These are phyloP conservation scores for Hanseniaspora osmophila DNA, from an alignment of 805 yeast species.

Conservation along the genomic window DNA sequence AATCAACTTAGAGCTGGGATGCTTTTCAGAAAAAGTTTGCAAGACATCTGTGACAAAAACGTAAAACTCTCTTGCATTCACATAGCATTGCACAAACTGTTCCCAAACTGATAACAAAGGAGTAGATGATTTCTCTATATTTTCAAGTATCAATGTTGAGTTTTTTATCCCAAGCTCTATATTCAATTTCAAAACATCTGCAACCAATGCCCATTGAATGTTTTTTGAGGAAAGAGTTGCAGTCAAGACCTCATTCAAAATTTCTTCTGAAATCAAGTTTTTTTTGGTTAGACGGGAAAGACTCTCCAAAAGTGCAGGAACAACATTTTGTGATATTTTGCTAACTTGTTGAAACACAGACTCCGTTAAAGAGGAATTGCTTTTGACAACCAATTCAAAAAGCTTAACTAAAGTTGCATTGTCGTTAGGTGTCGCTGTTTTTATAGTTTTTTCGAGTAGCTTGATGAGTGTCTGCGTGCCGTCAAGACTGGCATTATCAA, in stretches of 20 bases:
- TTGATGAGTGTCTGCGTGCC: neutral
- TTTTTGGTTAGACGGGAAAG: conserved; percentile 31
- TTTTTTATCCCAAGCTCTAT: conserved; percentile 42
- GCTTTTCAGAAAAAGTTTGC: conserved; percentile 17
- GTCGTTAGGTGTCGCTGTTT: neutral
- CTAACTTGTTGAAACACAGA: conserved; percentile 31
- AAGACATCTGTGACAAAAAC: conserved; percentile 33
- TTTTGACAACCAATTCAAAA: neutral
- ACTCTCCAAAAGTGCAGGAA: conserved; percentile 31
- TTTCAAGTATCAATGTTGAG: conserved; percentile 22
- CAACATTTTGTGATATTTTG: conserved; percentile 23
- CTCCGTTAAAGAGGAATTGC: conserved; percentile 13
- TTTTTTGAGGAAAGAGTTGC: conserved; percentile 7
- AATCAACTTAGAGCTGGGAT: conserved; percentile 9
- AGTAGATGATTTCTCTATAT: conserved; percentile 3
- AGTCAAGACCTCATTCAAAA: conserved; percentile 24
- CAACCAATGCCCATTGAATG: conserved; percentile 33
- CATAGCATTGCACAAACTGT: conserved; percentile 32
- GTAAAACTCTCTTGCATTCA: conserved; percentile 43
- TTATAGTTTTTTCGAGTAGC: neutral
- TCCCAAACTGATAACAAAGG: conserved; percentile 12
- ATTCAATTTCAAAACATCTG: conserved; percentile 37
- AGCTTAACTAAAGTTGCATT: neutral
- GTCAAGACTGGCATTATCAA: neutral
- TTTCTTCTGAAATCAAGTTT: conserved; percentile 38